Base-by-base conservation (phyloP, 208 protist species). In the Trypanosoma lewisi region DNA sequence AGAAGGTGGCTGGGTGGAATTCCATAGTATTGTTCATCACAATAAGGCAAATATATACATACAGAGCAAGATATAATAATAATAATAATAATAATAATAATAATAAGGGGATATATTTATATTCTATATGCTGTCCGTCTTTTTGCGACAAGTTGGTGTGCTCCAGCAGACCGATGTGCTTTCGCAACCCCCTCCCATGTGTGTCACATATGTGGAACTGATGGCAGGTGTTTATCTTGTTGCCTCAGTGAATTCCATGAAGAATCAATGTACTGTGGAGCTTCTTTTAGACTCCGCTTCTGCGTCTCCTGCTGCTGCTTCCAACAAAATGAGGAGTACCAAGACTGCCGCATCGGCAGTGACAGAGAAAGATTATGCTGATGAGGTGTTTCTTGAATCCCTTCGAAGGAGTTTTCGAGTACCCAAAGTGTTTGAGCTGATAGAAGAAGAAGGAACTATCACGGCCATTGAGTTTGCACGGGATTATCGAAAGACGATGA, bases 391-490 rank as follows among this genome's bases (percentile, higher is more conserved):
- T 19, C 28, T 73, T 23, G 58, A 33, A 16, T 56, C 62, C 7
- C 67, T 92, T 4, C 59, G 57, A 14, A 49, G 57, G 14, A 64
- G 21, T 2, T 92, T 92, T 69, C 73, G 80, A 6, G 49, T 79
- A 8, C 74, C 82, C 2, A 77, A 71, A 27, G 45, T 79, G 11
- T 78, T 93, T 62, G 67, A 89, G 21, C 63, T 93, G 4, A 37
- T 89, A 2, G 69, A 93, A 41, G 83, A 89, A 48, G 87, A 94
- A 44, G 87, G 87, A 5, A 25, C 74, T 36, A 83, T 94, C 42
- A 85, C 81, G 16, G 78, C 75, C 16, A 59, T 91, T 16, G 57
- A 82, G 31, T 67, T 94, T 12, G 64, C 83, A 27, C 62, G 73
- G 6, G 87, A 94, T 31, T 49, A 21, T 31, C 47, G 53, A 19